Evolutionary conservation across 805 yeast species (phyloP), one percentile per base, ranked within the genome.

Genomic region (Hanseniaspora thailandica): DNA sequence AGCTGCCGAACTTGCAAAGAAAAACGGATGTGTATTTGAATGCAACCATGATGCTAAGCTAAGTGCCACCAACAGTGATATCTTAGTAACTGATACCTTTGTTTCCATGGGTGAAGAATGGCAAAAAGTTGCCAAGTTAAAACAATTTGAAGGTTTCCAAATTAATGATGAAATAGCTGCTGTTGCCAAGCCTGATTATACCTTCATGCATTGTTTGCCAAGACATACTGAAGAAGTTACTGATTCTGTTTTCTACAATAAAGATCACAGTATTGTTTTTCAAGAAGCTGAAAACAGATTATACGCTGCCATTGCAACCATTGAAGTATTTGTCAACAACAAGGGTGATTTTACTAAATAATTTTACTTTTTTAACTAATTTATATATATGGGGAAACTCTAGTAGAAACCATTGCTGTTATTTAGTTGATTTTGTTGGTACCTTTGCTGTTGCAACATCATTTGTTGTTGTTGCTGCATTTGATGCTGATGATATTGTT

Each of bases 131-230:
- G 71, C 74, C 54, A 85, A 89, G 58, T 71, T 93, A 60, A 73
- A 80, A 62, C 89, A 87, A 69, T 93, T 93, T 66, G 75, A 72
- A 15, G 96, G 95, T 1, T 93, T 82, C 75, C 96, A 87, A 71
- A 82, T 93, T 55, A 81, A 87, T 36, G 66, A 72, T 17, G 81
- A 80, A 31, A 71, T 89, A 71, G 77, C 84, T 25, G 53, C 62
- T 12, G 63, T 70, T 13, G 85, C 86, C 5, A 77, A 76, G 43
- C 83, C 84, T 43, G 74, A 75, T 54, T 90, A 90, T 85, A 86
- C 80, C 66, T 93, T 93, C 70, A 89, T 93, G 97, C 98, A 93
- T 67, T 93, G 98, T 69, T 74, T 93, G 60, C 98, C 98, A 58
- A 82, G 98, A 70, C 96, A 93, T 61, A 76, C 79, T 26, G 96